Conservation (phyloP, 345 rosid genomes). For the Eucalyptus tenuipes region DNA sequence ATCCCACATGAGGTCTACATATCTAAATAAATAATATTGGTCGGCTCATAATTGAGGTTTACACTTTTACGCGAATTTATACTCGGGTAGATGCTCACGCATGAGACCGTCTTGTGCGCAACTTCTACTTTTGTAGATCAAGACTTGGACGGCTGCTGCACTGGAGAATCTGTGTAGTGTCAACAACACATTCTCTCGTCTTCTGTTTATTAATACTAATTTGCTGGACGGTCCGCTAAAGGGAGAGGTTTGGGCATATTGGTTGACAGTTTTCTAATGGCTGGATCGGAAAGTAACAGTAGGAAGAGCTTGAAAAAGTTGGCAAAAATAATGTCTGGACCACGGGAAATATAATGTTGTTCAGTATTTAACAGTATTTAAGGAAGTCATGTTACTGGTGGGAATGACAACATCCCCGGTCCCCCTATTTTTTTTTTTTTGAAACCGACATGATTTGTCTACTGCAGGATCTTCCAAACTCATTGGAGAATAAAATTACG, state of each 20-base stretch:
- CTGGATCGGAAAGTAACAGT: neutral
- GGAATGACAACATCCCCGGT: neutral
- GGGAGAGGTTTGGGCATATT: neutral
- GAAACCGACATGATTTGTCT: conserved; percentile 17
- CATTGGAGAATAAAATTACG: conserved; percentile 34
- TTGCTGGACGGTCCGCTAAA: neutral
- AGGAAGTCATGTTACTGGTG: neutral
- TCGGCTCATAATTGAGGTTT: neutral
- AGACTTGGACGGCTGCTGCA: neutral
- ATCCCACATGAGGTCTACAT: neutral
- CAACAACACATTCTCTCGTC: neutral
- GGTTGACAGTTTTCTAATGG: neutral
- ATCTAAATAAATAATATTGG: neutral
- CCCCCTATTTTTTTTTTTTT: too few relatives aligned
- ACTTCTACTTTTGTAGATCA: neutral
- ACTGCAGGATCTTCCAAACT: conserved; percentile 47
- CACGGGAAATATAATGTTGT: neutral
- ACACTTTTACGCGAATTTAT: neutral
- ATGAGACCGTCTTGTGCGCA: neutral
- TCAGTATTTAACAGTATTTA: neutral
- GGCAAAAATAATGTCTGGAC: neutral
- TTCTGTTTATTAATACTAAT: neutral
- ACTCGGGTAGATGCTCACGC: neutral
- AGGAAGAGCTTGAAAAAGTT: neutral
- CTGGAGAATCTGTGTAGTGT: neutral